phyloP scores from a whole-genome alignment of 1,284 basidiomycete genomes.

The Acaromyces ingoldii region DNA sequence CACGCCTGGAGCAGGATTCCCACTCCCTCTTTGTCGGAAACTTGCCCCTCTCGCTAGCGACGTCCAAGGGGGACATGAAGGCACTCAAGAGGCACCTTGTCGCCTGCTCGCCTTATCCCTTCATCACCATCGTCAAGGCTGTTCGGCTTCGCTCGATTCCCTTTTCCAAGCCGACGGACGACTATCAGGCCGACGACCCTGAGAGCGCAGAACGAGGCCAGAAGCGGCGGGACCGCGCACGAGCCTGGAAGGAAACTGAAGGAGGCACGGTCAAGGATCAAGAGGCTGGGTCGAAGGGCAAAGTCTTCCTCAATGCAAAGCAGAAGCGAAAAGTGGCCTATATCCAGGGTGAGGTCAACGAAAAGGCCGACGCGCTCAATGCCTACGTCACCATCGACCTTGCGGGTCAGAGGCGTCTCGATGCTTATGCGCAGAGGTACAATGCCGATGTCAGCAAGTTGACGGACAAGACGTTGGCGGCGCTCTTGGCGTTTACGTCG shows the following conservation, averaged over 20 bases:
- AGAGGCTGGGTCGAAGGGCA: slow-evolving; percentile 16
- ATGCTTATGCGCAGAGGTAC: slow-evolving; percentile 7
- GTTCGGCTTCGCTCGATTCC: slow-evolving; percentile 52
- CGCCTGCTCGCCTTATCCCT: slow-evolving; percentile 34
- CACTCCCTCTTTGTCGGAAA: slow-evolving; percentile 94
- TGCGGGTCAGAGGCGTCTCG: too few relatives aligned
- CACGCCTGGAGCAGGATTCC: slow-evolving; percentile 58
- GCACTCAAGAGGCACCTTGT: slow-evolving; percentile 51
- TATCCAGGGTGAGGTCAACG: slow-evolving; percentile 69
- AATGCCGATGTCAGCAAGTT: neutral
- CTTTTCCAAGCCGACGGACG: slow-evolving; percentile 46
- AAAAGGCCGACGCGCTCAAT: slow-evolving; percentile 40
- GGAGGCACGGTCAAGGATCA: slow-evolving; percentile 40
- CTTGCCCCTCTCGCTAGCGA: slow-evolving; percentile 57
- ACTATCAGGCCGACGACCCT: slow-evolving; percentile 37
- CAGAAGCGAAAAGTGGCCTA: slow-evolving; percentile 94
- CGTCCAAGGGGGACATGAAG: slow-evolving; percentile 29
- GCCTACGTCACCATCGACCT: slow-evolving; percentile 48
- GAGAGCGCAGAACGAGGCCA: slow-evolving; percentile 45
- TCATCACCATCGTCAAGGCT: slow-evolving; percentile 24
- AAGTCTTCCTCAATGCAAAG: slow-evolving; percentile 65
- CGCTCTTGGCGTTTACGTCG: slow-evolving; percentile 60
- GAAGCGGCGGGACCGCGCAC: slow-evolving; percentile 56
- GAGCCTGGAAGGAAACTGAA: slow-evolving; percentile 36
- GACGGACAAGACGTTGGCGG: slow-evolving; percentile 56